These are phyloP conservation scores for Coprinopsis cinerea DNA, from an alignment of 768 basidiomycete genomes.

Conservation along the genomic window DNA sequence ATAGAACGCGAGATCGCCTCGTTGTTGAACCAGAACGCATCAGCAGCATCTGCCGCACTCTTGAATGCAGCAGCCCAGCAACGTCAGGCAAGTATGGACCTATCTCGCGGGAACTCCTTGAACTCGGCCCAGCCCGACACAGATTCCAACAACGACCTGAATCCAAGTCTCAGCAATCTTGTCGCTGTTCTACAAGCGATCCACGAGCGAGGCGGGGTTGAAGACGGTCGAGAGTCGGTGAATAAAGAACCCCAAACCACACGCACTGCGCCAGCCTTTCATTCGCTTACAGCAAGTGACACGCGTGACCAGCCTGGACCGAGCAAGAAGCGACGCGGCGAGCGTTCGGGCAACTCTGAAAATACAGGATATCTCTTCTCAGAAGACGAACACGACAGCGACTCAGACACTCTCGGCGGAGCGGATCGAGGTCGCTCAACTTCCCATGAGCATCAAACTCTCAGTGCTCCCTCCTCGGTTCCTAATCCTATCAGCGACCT, in stretches of 20 bases:
- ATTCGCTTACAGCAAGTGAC: slow-evolving; percentile 63
- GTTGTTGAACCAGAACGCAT: slow-evolving; percentile 69
- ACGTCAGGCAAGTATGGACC: slow-evolving; percentile 42
- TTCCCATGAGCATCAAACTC: slow-evolving; percentile 29
- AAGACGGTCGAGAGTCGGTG: slow-evolving; percentile 37
- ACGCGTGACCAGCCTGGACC: slow-evolving; percentile 23
- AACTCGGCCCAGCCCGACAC: slow-evolving; percentile 18
- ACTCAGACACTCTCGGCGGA: slow-evolving; percentile 32
- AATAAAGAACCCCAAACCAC: slow-evolving; percentile 45
- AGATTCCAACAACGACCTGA: slow-evolving; percentile 37
- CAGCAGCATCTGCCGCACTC: slow-evolving; percentile 60
- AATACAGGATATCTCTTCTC: slow-evolving; percentile 53
- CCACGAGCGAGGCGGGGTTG: slow-evolving; percentile 51
- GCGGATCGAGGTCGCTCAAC: slow-evolving; percentile 22
- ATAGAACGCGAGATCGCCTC: slow-evolving; percentile 75
- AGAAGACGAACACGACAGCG: slow-evolving; percentile 40
- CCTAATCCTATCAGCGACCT: slow-evolving; percentile 32
- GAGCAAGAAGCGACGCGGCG: slow-evolving; percentile 27
- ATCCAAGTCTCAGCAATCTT: slow-evolving; percentile 55
- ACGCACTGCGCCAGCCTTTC: slow-evolving; percentile 71
- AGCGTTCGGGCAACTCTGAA: slow-evolving; percentile 37
- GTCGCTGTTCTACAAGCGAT: slow-evolving; percentile 80
- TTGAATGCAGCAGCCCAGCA: slow-evolving; percentile 66
- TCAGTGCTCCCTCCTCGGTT: slow-evolving; percentile 24
- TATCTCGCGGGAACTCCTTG: slow-evolving; percentile 24